Conservation (phyloP, 1,284 basidiomycete species). For the Trametes sp. region DNA sequence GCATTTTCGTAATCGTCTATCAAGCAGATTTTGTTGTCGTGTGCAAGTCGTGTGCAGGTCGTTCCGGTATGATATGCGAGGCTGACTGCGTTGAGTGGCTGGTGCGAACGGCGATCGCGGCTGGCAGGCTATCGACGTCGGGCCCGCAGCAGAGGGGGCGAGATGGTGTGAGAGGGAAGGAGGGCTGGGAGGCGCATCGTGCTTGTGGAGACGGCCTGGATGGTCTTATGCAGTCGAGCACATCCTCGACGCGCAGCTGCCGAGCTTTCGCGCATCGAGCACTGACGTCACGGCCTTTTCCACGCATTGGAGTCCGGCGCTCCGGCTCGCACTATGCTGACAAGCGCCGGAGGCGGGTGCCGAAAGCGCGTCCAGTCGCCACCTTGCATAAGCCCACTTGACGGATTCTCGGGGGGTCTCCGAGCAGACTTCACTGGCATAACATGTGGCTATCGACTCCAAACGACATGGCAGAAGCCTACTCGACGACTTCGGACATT, state of each 20-base stretch:
- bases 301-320: conserved; percentile 16
- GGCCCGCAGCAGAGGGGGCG: conserved; percentile 3
- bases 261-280: conserved; percentile 1
- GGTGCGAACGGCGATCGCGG: conserved; percentile 18
- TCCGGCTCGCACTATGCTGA: background rate
- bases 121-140: conserved; percentile 11
- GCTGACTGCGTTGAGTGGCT: background rate
- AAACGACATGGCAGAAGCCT: background rate
- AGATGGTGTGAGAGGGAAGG: background rate
- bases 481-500: background rate
- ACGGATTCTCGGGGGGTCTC: conserved; percentile 1
- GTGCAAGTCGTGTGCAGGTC: conserved; percentile 13
- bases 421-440: background rate
- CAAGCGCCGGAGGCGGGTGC: conserved; percentile 4
- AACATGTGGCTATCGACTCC: background rate
- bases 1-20: conserved; percentile 21
- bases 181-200: conserved; percentile 7
- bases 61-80: background rate
- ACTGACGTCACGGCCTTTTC: conserved; percentile 12
- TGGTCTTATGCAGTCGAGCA: conserved; percentile 15
- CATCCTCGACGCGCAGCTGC: conserved; percentile 1
- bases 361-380: too few relatives aligned
- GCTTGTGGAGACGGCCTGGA: conserved; percentile 12
- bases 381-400: conserved; percentile 3
- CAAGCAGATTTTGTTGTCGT: background rate